A percentile compares a stretch with the other conserved stretches of the same genome.
Conservation (phyloP, 2,329 filamentous ascomycete species). For the Penicillium paneum region DNA sequence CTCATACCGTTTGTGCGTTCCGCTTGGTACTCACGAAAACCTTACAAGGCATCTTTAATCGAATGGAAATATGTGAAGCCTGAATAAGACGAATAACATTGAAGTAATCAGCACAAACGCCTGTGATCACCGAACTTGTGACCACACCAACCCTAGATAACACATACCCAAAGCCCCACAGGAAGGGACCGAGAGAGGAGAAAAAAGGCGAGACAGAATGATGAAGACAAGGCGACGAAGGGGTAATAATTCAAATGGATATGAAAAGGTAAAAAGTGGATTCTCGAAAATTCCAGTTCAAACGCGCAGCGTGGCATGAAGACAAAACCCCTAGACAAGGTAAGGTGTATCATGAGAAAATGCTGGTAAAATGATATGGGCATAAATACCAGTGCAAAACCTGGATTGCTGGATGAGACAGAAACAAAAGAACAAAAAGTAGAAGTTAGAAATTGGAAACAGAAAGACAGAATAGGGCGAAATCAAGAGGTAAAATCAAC, state of each 20-base stretch:
- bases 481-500: not conserved
- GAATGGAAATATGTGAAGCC: not conserved
- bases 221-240: not conserved
- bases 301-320: not conserved
- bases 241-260: not conserved
- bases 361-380: constrained; percentile 5
- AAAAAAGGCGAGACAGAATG: not conserved
- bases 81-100: not conserved
- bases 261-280: not conserved
- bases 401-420: not conserved
- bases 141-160: constrained; percentile 8
- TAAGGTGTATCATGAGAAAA: constrained; percentile 9
- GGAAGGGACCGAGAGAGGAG: not conserved
- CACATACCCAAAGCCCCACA: constrained; percentile 3
- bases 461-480: not conserved
- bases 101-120: not conserved
- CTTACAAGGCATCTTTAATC: not conserved
- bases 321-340: not conserved
- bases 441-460: not conserved
- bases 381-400: constrained; percentile 8
- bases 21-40: not conserved
- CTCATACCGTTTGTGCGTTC: too few species aligned
- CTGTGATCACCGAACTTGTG: constrained; percentile 1
- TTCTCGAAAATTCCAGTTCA: not conserved
- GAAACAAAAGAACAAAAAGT: not conserved